These are phyloP conservation scores for Phytophthora colocasiae DNA, from an alignment of 352 stramenopile species.

Conservation along the genomic window DNA sequence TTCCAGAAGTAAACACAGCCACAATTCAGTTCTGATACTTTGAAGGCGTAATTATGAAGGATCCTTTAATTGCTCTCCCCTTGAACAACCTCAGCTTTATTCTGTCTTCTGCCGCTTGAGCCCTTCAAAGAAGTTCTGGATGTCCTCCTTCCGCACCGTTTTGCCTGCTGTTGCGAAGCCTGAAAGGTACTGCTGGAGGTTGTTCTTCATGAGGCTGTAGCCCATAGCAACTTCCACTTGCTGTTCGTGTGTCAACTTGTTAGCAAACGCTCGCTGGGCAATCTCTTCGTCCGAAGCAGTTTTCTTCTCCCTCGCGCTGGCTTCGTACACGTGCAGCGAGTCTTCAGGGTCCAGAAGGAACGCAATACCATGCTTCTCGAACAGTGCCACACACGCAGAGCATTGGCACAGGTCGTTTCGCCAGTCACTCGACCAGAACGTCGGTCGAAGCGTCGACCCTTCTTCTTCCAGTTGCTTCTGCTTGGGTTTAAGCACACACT, in stretches of 20 bases:
- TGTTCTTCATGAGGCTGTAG: slow-evolving; percentile 78
- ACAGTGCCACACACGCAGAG: slow-evolving; percentile 51
- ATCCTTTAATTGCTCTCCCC: not conserved
- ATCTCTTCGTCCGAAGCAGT: slow-evolving; percentile 49
- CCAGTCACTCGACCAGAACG: slow-evolving; percentile 78
- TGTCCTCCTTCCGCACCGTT: slow-evolving; percentile 77
- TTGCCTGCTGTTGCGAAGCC: slow-evolving; percentile 65
- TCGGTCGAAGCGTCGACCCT: slow-evolving; percentile 41
- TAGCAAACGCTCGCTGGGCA: slow-evolving; percentile 59
- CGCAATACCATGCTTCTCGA: slow-evolving; percentile 57
- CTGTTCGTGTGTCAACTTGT: slow-evolving; percentile 69
- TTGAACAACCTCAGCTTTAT: slow-evolving; percentile 6
- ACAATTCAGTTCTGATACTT: slow-evolving; percentile 1
- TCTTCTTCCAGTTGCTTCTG: slow-evolving; percentile 33
- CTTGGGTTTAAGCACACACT: slow-evolving; percentile 48
- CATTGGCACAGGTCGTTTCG: slow-evolving; percentile 64
- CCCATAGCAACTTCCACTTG: slow-evolving; percentile 79
- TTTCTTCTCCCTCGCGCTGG: slow-evolving; percentile 44
- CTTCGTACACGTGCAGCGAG: slow-evolving; percentile 73
- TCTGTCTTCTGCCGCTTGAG: slow-evolving; percentile 71
- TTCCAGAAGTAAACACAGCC: slow-evolving; percentile 49
- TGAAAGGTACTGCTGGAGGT: slow-evolving; percentile 68
- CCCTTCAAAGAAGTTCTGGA: slow-evolving; percentile 71
- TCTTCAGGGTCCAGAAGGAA: slow-evolving; percentile 74
- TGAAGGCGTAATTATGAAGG: slow-evolving; percentile 15